These are phyloP conservation scores for Sporisorium iseilematis-ciliati DNA, from an alignment of 1,284 basidiomycete genomes.

Conservation along the genomic window DNA sequence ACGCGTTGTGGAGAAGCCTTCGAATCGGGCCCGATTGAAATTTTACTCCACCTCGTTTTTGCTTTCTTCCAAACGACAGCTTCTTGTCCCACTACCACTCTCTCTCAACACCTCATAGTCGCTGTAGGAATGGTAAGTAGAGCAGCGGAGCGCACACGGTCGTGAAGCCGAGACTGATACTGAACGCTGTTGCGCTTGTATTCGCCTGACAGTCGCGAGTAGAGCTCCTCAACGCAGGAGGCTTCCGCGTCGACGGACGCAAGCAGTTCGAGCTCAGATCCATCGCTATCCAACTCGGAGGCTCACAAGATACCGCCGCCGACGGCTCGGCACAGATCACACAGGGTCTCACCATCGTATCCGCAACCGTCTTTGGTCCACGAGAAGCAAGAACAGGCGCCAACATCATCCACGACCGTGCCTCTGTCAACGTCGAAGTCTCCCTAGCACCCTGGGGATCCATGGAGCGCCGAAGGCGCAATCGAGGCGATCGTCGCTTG, in stretches of 20 bases:
- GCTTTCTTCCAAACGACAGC: neutral
- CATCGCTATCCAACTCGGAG: constrained; percentile 79
- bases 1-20: constrained; percentile 16
- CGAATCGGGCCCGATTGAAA: constrained; percentile 33
- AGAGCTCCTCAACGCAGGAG: constrained; percentile 88
- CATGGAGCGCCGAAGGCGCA: constrained; percentile 80
- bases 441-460: constrained; percentile 78
- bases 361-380: constrained; percentile 89
- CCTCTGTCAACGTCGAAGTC: constrained; percentile 79
- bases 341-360: constrained; percentile 90
- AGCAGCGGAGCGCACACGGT: neutral
- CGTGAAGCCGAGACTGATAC: neutral
- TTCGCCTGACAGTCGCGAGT: constrained; percentile 76
- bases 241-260: constrained; percentile 86
- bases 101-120: neutral
- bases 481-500: constrained; percentile 78
- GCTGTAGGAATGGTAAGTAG: constrained; percentile 25
- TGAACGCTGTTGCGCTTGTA: neutral
- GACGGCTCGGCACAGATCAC: constrained; percentile 87
- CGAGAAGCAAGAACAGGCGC: constrained; percentile 77
- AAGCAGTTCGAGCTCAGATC: constrained; percentile 89
- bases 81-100: neutral
- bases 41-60: constrained; percentile 27
- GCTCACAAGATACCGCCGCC: constrained; percentile 71
- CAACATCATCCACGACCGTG: constrained; percentile 66